Percentiles rank a stretch among this genome's conserved stretches.
Conservation (phyloP, 371 early-diverging fungal genomes). For the Sanchytrium tribonematis region DNA sequence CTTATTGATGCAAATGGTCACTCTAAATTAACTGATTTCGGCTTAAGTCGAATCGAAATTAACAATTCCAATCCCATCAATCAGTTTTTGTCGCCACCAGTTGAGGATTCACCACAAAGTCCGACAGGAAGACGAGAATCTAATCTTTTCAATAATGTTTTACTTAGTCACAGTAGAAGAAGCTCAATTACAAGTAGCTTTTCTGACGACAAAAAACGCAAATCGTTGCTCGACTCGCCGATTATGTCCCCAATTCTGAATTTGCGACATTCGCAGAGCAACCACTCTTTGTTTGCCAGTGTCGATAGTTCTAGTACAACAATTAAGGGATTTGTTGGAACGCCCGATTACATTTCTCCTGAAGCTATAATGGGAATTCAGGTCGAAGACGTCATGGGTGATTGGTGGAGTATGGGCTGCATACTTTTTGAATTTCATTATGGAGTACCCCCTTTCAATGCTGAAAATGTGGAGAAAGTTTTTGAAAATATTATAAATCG, state of each 20-base stretch:
- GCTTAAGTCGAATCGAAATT: conserved; percentile 38
- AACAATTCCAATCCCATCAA: neutral
- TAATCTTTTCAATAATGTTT: neutral
- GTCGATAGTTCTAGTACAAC: conserved; percentile 5
- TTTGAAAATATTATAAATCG: conserved; percentile 54
- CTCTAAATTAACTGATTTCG: conserved; percentile 79
- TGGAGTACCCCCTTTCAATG: conserved; percentile 64
- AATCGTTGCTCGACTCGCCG: neutral
- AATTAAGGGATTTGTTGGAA: conserved; percentile 42
- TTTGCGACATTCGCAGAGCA: neutral
- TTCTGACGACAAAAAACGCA: neutral
- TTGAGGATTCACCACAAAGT: neutral
- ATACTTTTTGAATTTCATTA: conserved; percentile 66
- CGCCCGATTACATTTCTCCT: conserved; percentile 91
- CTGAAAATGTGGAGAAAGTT: conserved; percentile 41
- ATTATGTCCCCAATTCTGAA: neutral
- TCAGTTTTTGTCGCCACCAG: neutral
- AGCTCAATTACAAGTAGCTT: conserved; percentile 4
- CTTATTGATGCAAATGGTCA: conserved; percentile 69
- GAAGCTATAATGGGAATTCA: conserved; percentile 54
- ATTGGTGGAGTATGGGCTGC: conserved; percentile 51
- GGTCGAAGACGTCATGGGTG: neutral
- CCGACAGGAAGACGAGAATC: neutral
- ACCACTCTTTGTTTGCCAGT: neutral
- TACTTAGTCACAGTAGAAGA: conserved; percentile 6